Evolutionary conservation across 371 early-diverging fungal genomes (phyloP), one percentile per base, ranked within the genome.

Genomic region (Smittium mucronatum): DNA sequence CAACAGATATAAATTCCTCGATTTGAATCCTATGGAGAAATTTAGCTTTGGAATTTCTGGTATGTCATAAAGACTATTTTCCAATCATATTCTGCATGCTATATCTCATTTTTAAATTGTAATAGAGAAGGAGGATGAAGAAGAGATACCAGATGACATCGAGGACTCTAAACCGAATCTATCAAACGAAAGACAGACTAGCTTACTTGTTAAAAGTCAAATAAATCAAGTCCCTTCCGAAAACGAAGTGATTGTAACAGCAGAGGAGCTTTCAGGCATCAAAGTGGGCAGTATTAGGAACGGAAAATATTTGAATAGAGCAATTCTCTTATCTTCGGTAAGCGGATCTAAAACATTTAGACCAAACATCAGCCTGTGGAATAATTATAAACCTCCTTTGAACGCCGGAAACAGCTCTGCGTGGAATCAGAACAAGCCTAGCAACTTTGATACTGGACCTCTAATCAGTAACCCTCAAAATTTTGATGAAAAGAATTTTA

Each of bases 211-310:
- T 47, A 47, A 47, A 47, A 47, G 15, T 21, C 8, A n/a, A 35
- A 65, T 15, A 33, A 26, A 33, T 21, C 30, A 35, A n/a, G n/a
- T n/a, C 11, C 34, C 65, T 17, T 15, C 15, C 16, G n/a, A 8
- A 25, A 35, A 65, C 2, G 65, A 17, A 25, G 34, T 25, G 21
- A 35, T 33, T 33, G 32, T 33, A 32, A 25, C 30, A 2, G 28
- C 33, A 15, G 33, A 34, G 21, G 25, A 65, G 25, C 8, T 35
- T 33, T 2, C 17, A 5, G n/a, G 8, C 21, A 32, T 65, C 21
- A 65, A 65, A n/a, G 2, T 65, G n/a, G 65, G 30, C 16, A 33
- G 34, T 25, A 65, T 65, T 8, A 65, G 30, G 8, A 65, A 34
- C 33, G 32, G 65, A 35, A 65, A 65, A 35, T 65, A 33, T 33